Evolutionary conservation across 257 asterid species (phyloP), one percentile per base, ranked within the genome.

Genomic region (Solanum ahanhuiri): DNA sequence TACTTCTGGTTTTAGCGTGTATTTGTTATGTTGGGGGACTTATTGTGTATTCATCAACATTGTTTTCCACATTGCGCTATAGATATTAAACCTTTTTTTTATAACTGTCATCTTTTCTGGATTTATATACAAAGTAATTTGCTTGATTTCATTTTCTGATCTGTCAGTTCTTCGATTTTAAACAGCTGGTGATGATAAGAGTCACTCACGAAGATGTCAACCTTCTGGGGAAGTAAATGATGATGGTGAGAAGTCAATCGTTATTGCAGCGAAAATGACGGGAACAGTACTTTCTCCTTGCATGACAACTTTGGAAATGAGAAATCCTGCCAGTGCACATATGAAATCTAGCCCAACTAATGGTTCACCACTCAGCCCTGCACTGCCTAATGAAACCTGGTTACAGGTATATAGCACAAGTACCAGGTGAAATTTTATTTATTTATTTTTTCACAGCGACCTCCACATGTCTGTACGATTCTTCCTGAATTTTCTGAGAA

Each of bases 341-440:
- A 86, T 85, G 12, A 92, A 90, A 71, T 82, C 94, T 45, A 90
- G 91, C 85, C 93, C 94, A 7, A 85, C 87, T 69, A 89, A 81
- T 79, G 84, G 39, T 86, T 90, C 93, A 34, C 91, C 87, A 28
- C 82, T 91, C 34, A 81, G 83, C 85, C 84, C 90, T 10, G 60
- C 89, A 31, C 83, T 88, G 73, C 92, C 96, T 31, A 88, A 88
- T 72, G 97, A 94, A 81, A 9, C 89, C 84, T 93, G 96, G 97
- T 25, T 90, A 86, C 97, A 94, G 96, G 99, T 97, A 72, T 28
- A 58, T 58, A 81, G 43, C 67, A 30, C 66, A 48, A 48, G 20
- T 81, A 30, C 17, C 84, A 81, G 84, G 84, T 48, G 84, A 81
- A 79, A 10, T 25, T 45, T 79, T 17, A 28, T 28, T 45, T 81